A percentile compares a stretch with the other conserved stretches of the same genome.
Conservation (phyloP, 2,329 filamentous ascomycete genomes). For the Onygenales sp. region DNA sequence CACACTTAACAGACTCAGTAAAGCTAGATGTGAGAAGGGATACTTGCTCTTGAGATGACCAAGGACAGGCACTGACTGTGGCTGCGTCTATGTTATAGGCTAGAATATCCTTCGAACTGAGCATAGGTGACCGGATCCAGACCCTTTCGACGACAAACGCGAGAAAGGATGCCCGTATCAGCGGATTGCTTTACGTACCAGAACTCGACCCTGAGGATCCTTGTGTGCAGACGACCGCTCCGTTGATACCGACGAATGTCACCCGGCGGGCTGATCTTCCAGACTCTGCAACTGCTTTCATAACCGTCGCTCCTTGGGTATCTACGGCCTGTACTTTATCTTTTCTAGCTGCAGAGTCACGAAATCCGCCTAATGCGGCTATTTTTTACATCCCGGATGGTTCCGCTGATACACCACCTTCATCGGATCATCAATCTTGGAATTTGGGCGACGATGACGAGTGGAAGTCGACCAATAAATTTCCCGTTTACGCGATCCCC, state of each 20-base stretch:
- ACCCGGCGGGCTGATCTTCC: constrained; percentile 62
- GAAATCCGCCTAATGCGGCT: constrained; percentile 52
- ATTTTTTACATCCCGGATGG: constrained; percentile 45
- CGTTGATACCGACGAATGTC: constrained; percentile 65
- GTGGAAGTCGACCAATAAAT: constrained; percentile 66
- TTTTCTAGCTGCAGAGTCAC: constrained; percentile 55
- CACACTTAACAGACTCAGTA: not conserved
- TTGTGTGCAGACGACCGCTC: constrained; percentile 54
- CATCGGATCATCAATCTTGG: constrained; percentile 58
- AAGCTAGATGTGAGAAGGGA: not conserved
- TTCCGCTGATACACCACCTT: constrained; percentile 52
- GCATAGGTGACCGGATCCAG: constrained; percentile 51
- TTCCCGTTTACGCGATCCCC: constrained; percentile 75
- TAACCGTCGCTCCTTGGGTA: constrained; percentile 84
- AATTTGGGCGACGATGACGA: constrained; percentile 54
- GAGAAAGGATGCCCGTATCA: constrained; percentile 52
- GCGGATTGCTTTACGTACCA: constrained; percentile 80
- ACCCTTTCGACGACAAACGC: constrained; percentile 64
- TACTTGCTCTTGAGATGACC: not conserved
- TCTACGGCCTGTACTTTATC: constrained; percentile 60
- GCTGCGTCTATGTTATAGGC: not conserved
- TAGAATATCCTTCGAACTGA: constrained; percentile 21
- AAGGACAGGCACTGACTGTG: not conserved
- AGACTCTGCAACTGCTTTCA: constrained; percentile 57
- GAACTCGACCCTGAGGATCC: constrained; percentile 48